Percentiles rank a stretch among this genome's conserved stretches.
These are phyloP conservation scores for Plasmodium gaboni DNA, from an alignment of 169 alveolate species.

Conservation along the genomic window DNA sequence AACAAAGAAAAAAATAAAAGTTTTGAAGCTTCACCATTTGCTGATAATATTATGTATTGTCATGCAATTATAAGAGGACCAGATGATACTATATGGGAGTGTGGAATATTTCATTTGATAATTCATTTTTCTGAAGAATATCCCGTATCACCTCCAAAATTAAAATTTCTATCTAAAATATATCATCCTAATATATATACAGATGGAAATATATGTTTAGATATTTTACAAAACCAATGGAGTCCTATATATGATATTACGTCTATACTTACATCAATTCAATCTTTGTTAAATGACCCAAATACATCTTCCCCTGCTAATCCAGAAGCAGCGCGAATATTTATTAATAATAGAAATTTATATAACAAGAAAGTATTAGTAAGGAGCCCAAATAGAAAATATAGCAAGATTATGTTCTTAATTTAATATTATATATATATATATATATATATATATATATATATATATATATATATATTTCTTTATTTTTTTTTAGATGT, in stretches of 20 bases:
- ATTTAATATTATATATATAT: background rate
- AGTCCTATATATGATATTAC: slow-evolving; percentile 95
- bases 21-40: slow-evolving; percentile 93
- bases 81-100: slow-evolving; percentile 96
- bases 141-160: slow-evolving; percentile 94
- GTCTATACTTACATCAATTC: slow-evolving; percentile 94
- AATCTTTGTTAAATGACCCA: slow-evolving; percentile 95
- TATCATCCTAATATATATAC: slow-evolving; percentile 94
- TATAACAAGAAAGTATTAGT: slow-evolving; percentile 82
- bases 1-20: slow-evolving; percentile 92
- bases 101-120: slow-evolving; percentile 93
- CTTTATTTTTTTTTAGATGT: slow-evolving; percentile 28
- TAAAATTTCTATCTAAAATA: slow-evolving; percentile 89
- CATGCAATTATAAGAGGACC: slow-evolving; percentile 97
- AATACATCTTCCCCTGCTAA: slow-evolving; percentile 96
- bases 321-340: slow-evolving; percentile 94
- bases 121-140: slow-evolving; percentile 93
- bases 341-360: slow-evolving; percentile 81
- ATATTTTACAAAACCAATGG: slow-evolving; percentile 95
- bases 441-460: background rate
- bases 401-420: too few species aligned
- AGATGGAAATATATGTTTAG: slow-evolving; percentile 93
- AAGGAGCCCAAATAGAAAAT: background rate
- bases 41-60: slow-evolving; percentile 94
- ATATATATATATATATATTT: slow-evolving; percentile 13